phyloP scores from a whole-genome alignment of 768 basidiomycete species.

The Tulasnella sp. region DNA sequence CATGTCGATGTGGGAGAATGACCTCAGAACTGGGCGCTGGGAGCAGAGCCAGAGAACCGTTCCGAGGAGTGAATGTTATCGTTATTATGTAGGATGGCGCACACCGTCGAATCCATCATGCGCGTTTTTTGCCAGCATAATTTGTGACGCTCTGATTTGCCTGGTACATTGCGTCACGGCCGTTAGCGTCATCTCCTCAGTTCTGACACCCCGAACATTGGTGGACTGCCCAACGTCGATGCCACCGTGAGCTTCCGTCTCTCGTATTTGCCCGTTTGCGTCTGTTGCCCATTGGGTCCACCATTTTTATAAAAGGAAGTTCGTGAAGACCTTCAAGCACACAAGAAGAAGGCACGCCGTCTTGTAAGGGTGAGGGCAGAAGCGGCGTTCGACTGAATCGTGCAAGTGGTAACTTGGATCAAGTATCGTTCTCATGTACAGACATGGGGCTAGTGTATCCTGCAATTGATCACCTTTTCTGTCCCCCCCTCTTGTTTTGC shows the following conservation, averaged over 20 bases:
- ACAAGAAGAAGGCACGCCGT: slow-evolving; percentile 93
- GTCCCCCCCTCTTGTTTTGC: too few species aligned
- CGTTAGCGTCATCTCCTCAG: slow-evolving; percentile 91
- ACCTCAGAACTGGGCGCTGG: slow-evolving; percentile 88
- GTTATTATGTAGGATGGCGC: background rate
- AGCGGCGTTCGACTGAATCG: slow-evolving; percentile 59
- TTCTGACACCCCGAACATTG: slow-evolving; percentile 78
- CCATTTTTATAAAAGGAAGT: slow-evolving; percentile 23
- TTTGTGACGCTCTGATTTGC: background rate
- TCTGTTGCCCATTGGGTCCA: background rate
- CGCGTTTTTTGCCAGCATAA: too few species aligned
- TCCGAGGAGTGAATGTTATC: slow-evolving; percentile 75
- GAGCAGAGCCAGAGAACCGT: slow-evolving; percentile 73
- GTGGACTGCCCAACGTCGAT: slow-evolving; percentile 93
- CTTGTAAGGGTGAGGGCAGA: slow-evolving; percentile 80
- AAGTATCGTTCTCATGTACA: too few species aligned
- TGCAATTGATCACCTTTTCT: too few species aligned
- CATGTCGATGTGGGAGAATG: slow-evolving; percentile 88
- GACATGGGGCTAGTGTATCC: too few species aligned
- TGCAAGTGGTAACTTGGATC: too few species aligned
- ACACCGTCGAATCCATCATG: too few species aligned
- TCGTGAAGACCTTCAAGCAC: slow-evolving; percentile 37
- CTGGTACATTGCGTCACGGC: slow-evolving; percentile 34
- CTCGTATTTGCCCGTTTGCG: background rate
- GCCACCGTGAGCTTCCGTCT: slow-evolving; percentile 43